phyloP scores from a whole-genome alignment of 345 rosid genomes.

The Carallia brachiata region DNA sequence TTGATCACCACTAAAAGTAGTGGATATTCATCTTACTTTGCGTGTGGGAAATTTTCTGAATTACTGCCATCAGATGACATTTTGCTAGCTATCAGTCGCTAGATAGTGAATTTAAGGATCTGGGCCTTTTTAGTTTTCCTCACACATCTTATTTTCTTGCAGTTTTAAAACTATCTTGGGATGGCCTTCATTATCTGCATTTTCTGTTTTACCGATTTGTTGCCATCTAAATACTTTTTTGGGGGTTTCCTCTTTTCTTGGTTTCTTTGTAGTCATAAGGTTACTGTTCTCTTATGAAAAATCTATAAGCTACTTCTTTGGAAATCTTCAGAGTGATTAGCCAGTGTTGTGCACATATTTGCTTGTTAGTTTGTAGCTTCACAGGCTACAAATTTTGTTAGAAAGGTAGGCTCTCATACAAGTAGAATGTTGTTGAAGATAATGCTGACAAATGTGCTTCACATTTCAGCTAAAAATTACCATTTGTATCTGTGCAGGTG shows the following conservation, averaged over 20 bases:
- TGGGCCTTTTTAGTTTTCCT: not conserved
- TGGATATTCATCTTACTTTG: no score
- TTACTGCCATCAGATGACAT: no score
- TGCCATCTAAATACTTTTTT: not conserved
- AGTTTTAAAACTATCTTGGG: not conserved
- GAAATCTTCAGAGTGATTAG: not conserved
- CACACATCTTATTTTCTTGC: not conserved
- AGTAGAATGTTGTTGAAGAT: no score
- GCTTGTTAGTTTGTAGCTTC: not conserved
- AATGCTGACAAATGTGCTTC: not conserved
- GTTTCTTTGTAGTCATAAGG: not conserved
- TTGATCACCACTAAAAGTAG: no score
- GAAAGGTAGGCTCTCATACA: not conserved
- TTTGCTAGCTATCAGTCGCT: not conserved
- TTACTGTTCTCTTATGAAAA: not conserved
- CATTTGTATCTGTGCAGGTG: slow-evolving; percentile 6
- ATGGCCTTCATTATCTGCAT: not conserved
- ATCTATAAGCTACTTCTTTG: not conserved
- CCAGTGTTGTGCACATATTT: not conserved
- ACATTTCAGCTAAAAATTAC: not conserved
- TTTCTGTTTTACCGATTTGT: not conserved
- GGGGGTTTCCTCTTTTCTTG: not conserved
- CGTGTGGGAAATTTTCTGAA: no score
- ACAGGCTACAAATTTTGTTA: no score
- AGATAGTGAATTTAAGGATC: not conserved